Base-by-base conservation (phyloP, 257 asterid species). In the Pogostemon cablin region DNA sequence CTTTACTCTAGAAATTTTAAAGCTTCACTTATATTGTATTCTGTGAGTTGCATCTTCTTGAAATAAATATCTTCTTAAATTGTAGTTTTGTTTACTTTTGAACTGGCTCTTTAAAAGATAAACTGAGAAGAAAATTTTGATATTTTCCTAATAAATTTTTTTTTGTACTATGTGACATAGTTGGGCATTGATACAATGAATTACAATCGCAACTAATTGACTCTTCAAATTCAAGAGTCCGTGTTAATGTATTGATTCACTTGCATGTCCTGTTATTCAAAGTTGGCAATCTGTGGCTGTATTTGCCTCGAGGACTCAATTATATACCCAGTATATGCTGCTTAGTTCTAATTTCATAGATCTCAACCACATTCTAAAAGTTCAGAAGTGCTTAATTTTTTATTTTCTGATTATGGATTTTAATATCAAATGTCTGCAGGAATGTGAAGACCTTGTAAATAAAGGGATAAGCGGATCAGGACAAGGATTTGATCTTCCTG, bases 401-500 rank as follows among this genome's bases (percentile, higher is more conserved):
- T 34, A 38, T 15, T 7, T 55, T 57, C 12, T 38, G 7, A 12
- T 40, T 48, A 57, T 25, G 38, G 59, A 53, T 34, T 47, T n/a
- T 44, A 42, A 9, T 69, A n/a, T 15, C 11, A 34, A 53, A 62
- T 73, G 40, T 72, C 34, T 52, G 55, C 56, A 93, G 97, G 97
- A 93, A 74, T 93, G 96, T 5, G 97, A 93, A 74, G 99, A 84
- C 72, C 89, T 93, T 60, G 79, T 93, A 37, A 82, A 80, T 73
- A 84, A 82, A 67, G 96, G 96, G 61, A 75, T 91, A 67, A 85
- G 85, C 72, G 99, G 97, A 70, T 58, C 91, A 12, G 96, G 88
- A 39, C 74, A 86, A 67, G 99, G 99, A 50, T 93, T 93, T 77
- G 97, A 93, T 85, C 89, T 89, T 70, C 90, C 93, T 46, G 99